Percentiles rank a stretch among this genome's conserved stretches.
phyloP scores from a whole-genome alignment of 2,329 filamentous ascomycete species.

The Colletotrichum simmondsii region DNA sequence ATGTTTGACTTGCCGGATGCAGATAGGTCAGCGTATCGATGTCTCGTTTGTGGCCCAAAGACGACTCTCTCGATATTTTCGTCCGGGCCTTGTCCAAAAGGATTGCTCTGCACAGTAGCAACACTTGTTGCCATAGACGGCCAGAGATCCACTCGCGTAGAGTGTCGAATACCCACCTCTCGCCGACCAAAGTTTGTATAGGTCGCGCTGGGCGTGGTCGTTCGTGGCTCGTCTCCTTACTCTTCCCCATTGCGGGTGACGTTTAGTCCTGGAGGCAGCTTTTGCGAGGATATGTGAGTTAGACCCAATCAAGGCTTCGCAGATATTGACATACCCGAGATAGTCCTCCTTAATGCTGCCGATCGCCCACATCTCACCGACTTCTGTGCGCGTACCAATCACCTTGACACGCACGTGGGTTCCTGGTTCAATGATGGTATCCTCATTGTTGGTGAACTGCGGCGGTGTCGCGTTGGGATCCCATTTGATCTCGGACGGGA shows the following conservation, averaged over 20 bases:
- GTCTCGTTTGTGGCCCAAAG: slow-evolving; percentile 1
- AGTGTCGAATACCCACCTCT: neutral
- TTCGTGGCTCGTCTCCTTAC: neutral
- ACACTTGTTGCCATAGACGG: neutral
- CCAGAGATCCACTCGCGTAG: neutral
- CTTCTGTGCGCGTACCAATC: slow-evolving; percentile 91
- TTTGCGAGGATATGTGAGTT: slow-evolving; percentile 25
- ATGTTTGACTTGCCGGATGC: slow-evolving; percentile 17
- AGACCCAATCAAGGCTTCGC: neutral
- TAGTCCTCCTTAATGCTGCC: slow-evolving; percentile 94
- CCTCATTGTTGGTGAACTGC: slow-evolving; percentile 94
- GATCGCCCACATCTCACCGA: slow-evolving; percentile 95
- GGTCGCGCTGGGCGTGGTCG: neutral
- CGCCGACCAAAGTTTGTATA: neutral
- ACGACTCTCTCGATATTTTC: slow-evolving; percentile 1
- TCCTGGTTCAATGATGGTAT: slow-evolving; percentile 92
- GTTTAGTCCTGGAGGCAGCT: slow-evolving; percentile 36
- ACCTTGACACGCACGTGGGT: slow-evolving; percentile 95
- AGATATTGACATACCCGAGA: slow-evolving; percentile 63
- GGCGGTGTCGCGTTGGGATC: slow-evolving; percentile 97
- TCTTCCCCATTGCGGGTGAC: neutral
- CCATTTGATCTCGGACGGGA: slow-evolving; percentile 91
- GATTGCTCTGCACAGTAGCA: slow-evolving; percentile 5
- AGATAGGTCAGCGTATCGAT: slow-evolving; percentile 9
- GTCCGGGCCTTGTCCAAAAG: slow-evolving; percentile 3